phyloP scores from a whole-genome alignment of 139 green algal species.

The Chlamydomonas eustigma region DNA sequence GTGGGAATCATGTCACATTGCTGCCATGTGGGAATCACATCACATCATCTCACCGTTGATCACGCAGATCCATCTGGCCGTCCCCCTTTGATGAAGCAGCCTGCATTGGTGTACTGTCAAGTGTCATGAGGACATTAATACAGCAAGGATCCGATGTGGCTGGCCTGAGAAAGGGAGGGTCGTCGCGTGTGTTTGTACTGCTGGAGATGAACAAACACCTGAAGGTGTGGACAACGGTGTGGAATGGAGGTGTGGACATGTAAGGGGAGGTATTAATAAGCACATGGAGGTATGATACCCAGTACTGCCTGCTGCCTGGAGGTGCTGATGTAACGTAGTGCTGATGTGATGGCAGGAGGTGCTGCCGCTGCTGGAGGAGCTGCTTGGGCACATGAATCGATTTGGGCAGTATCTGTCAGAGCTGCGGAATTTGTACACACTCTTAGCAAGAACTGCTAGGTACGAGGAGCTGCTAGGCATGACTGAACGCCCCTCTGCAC shows the following conservation, averaged over 20 bases:
- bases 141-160: neutral
- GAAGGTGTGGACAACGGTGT: neutral
- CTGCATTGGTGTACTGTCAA: neutral
- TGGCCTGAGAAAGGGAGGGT: neutral
- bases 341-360: too few species aligned
- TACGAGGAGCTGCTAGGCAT: too few species aligned
- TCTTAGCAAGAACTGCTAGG: constrained; percentile 4
- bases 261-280: too few species aligned
- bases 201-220: constrained; percentile 31
- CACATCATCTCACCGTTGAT: neutral
- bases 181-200: constrained; percentile 24
- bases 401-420: neutral
- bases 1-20: neutral
- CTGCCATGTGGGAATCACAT: neutral
- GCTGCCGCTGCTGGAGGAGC: constrained; percentile 20
- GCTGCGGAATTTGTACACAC: neutral
- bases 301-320: too few species aligned
- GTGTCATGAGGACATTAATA: constrained; percentile 3
- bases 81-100: neutral
- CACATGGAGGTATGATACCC: too few species aligned
- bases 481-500: too few species aligned
- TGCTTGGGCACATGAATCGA: constrained; percentile 10
- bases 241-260: neutral
- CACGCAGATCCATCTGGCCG: neutral
- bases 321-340: too few species aligned